phyloP scores from a whole-genome alignment of 1,139 yeast species.

The Taphrina communis region DNA sequence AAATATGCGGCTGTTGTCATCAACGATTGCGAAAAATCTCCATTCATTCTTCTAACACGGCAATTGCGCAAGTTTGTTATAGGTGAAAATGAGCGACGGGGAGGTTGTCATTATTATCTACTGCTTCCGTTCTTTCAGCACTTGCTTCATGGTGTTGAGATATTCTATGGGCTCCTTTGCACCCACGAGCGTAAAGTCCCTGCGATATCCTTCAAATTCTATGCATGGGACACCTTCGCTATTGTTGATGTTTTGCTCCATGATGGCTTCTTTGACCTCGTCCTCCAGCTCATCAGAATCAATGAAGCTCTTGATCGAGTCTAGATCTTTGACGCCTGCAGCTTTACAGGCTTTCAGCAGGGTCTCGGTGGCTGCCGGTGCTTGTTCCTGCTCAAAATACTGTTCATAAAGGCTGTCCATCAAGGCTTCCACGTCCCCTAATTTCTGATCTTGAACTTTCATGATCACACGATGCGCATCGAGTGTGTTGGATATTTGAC shows the following conservation, averaged over 20 bases:
- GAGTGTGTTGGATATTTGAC: conserved; percentile 11
- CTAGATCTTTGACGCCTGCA: conserved; percentile 17
- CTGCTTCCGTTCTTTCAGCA: conserved; percentile 21
- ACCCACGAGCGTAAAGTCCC: conserved; percentile 36
- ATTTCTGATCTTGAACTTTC: conserved; percentile 7
- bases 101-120: too few relatives aligned
- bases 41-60: too few relatives aligned
- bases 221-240: conserved; percentile 28
- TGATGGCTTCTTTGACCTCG: conserved; percentile 20
- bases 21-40: too few relatives aligned
- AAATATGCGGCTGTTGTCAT: conserved; percentile 7
- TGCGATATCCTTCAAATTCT: conserved; percentile 24
- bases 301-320: conserved; percentile 4
- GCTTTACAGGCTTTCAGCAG: conserved; percentile 16
- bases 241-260: conserved; percentile 29
- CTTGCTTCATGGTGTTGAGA: conserved; percentile 25
- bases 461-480: conserved; percentile 20
- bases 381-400: conserved; percentile 25
- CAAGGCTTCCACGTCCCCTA: conserved; percentile 23
- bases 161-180: conserved; percentile 30
- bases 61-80: too few relatives aligned
- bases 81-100: too few relatives aligned
- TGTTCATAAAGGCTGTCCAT: conserved; percentile 24
- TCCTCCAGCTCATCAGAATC: conserved; percentile 8
- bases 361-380: conserved; percentile 14